Evolutionary conservation across 148 eudicot species (phyloP).

Genomic region (Rhododendron ovatum): DNA sequence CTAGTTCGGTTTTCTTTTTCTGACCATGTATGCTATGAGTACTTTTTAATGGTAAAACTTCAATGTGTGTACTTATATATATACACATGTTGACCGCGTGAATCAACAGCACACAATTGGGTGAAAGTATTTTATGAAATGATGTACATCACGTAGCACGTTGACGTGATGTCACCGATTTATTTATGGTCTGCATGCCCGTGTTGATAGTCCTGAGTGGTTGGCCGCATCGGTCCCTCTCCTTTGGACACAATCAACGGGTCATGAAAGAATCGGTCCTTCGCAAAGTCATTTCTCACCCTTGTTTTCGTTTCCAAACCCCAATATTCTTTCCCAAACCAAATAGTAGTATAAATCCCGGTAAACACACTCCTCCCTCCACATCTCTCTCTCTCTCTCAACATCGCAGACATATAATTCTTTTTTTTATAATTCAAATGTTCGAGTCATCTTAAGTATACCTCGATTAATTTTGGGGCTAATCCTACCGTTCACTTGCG

Average conservation of each 20-base stretch:
- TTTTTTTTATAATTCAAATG: too few relatives aligned
- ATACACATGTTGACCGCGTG: too few relatives aligned
- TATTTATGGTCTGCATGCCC: too few relatives aligned
- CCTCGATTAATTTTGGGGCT: fast-evolving
- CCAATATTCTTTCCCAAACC: not conserved
- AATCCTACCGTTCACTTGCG: too few relatives aligned
- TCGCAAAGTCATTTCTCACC: not conserved
- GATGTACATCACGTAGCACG: too few relatives aligned
- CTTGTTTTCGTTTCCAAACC: not conserved
- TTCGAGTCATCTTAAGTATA: not conserved
- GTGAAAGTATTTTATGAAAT: too few relatives aligned
- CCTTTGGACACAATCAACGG: not conserved
- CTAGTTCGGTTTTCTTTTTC: not conserved
- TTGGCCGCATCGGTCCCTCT: not conserved
- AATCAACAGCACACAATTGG: too few relatives aligned
- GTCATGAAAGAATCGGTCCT: not conserved
- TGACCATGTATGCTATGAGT: too few relatives aligned
- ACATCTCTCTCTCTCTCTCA: not conserved
- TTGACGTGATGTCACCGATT: too few relatives aligned
- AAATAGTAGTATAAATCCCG: not conserved
- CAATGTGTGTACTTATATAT: too few relatives aligned
- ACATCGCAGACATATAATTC: too few relatives aligned
- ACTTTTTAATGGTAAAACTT: not conserved
- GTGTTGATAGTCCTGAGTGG: not conserved
- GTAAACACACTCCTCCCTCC: not conserved